Evolutionary conservation across 768 basidiomycete genomes (phyloP), one percentile per base, ranked within the genome.

Genomic region (Boletus reticulatus): DNA sequence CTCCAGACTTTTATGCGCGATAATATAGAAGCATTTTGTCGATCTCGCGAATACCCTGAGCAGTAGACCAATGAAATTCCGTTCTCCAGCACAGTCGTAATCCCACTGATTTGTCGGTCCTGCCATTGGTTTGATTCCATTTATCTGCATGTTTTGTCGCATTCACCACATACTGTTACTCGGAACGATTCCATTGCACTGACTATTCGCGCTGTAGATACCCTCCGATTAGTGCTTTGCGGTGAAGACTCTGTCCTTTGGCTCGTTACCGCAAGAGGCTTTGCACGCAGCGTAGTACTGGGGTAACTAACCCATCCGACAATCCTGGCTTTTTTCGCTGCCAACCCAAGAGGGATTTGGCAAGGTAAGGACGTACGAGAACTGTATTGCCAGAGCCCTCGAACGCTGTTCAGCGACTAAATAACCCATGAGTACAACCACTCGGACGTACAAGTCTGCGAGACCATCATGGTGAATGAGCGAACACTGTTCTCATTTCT

Each of bases 381-480:
- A 44, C 39, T 2, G 59, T 68, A 1, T 57, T 4, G 63, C 20
- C 27, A 68, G 62, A 8, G 66, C 67, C 31, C 22, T 69, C 68
- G 27, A 56, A 67, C 6, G 44, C 67, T 72, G 20, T 13, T 19
- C 19, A 29, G 29, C 8, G 6, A 29, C 29, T 2, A 29, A 29
- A 29, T 29, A 29, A 29, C 29, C 29, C 8, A 27, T 19, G 12
- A 43, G 17, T n/a, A 22, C 31, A 20, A 48, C 14, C 8, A 34
- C 70, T 14, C 72, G 57, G 11, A 75, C 52, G 48, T 68, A 74
- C 13, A 69, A 29, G 43, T 75, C 73, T 11, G 74, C 74, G 20
- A 71, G 61, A 51, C 74, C 74, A 43, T 75, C 74, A 6, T 50
- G 16, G 48, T 75, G 73, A 17, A 75, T 66, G 17, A 69, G 56